Percentiles rank a stretch among this genome's conserved stretches.
These are phyloP conservation scores for Russula earlei DNA, from an alignment of 768 basidiomycete genomes.

Conservation along the genomic window DNA sequence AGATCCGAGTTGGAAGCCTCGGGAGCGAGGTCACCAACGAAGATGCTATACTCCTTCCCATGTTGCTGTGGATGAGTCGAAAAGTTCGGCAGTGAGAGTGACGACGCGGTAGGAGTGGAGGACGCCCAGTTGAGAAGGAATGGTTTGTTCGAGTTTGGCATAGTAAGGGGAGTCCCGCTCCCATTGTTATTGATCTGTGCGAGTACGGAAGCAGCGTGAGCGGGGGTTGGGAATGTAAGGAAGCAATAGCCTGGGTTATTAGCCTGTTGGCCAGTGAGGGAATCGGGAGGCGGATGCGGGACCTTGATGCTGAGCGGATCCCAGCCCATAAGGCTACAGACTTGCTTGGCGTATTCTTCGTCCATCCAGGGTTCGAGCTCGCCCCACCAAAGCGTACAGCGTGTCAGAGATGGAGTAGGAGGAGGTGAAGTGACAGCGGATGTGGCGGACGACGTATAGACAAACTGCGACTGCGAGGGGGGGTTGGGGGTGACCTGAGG, in stretches of 20 bases:
- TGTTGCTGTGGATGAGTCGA: conserved; percentile 43
- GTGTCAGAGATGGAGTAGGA: conserved; percentile 28
- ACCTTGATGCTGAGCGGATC: conserved; percentile 67
- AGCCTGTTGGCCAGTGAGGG: conserved; percentile 48
- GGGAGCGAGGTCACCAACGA: conserved; percentile 88
- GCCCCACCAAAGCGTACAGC: conserved; percentile 74
- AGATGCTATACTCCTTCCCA: conserved; percentile 86
- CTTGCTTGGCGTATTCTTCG: conserved; percentile 87
- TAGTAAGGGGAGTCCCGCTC: conserved; percentile 40
- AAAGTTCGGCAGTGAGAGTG: conserved; percentile 28
- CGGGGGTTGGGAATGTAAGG: conserved; percentile 70
- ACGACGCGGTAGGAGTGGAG: conserved; percentile 28
- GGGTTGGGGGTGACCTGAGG: conserved; percentile 15
- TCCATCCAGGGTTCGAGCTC: conserved; percentile 96
- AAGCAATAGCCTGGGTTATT: conserved; percentile 88
- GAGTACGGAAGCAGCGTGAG: conserved; percentile 62
- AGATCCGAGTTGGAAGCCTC: conserved; percentile 93
- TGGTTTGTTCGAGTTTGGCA: conserved; percentile 81
- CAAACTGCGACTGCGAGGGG: conserved; percentile 22
- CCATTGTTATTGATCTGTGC: conserved; percentile 47
- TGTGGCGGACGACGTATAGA: conserved; percentile 23
- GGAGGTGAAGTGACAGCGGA: conserved; percentile 22
- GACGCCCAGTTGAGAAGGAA: conserved; percentile 78
- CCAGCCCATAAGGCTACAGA: conserved; percentile 83
- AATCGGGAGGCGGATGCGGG: conserved; percentile 51